phyloP scores from a whole-genome alignment of 495 filamentous ascomycete species.

The Cudoniella acicularis region DNA sequence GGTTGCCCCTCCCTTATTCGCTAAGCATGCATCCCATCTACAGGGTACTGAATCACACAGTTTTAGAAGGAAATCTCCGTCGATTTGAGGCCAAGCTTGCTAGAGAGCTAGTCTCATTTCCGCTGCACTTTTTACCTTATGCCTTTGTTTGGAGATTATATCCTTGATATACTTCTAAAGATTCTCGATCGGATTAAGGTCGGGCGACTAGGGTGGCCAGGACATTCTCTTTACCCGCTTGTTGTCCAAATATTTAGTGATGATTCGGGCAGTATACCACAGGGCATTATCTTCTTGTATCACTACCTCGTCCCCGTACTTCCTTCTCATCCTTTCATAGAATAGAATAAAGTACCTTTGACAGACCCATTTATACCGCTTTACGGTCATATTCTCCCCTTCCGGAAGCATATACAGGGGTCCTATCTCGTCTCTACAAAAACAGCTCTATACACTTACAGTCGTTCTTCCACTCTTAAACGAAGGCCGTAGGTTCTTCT shows the following conservation, averaged over 20 bases:
- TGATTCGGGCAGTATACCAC: neutral
- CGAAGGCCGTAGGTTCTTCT: neutral
- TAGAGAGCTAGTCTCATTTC: neutral
- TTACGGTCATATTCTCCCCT: neutral
- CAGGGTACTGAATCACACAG: neutral
- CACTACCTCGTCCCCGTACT: neutral
- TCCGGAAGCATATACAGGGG: neutral
- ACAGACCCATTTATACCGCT: neutral
- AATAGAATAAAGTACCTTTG: neutral
- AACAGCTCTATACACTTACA: neutral
- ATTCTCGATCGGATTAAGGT: neutral
- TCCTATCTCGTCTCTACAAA: neutral
- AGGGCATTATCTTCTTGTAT: constrained; percentile 5
- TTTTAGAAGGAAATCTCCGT: neutral
- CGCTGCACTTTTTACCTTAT: neutral
- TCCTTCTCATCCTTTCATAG: neutral
- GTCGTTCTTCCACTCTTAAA: neutral
- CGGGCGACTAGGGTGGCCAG: neutral
- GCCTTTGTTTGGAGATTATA: neutral
- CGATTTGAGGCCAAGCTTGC: neutral
- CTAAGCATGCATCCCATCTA: neutral
- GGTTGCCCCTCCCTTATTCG: neutral
- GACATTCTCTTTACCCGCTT: neutral
- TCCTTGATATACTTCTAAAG: neutral
- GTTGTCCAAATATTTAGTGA: neutral